Evolutionary conservation across 108 stramenopile species (phyloP).

Genomic region (Skeletonema costatum): DNA sequence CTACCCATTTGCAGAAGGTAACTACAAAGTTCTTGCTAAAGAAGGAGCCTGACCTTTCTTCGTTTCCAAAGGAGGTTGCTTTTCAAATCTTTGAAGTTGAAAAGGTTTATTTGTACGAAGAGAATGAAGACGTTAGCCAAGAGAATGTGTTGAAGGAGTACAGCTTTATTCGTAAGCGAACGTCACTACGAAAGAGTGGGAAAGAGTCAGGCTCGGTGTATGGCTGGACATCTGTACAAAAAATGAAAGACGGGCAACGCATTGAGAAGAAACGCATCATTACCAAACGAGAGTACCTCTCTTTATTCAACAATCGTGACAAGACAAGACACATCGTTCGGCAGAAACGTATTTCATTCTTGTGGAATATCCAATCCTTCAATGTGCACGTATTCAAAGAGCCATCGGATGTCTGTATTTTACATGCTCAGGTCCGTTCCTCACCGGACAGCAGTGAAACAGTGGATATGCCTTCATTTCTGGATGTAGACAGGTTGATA

Average conservation of each 20-base stretch:
- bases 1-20: slow-evolving; percentile 62
- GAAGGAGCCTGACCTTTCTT: slow-evolving; percentile 46
- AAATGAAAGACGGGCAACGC: slow-evolving; percentile 53
- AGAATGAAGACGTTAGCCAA: slow-evolving; percentile 19
- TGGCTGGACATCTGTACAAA: slow-evolving; percentile 75
- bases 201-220: slow-evolving; percentile 57
- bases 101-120: slow-evolving; percentile 58
- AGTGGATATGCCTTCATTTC: slow-evolving; percentile 74
- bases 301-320: slow-evolving; percentile 66
- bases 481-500: slow-evolving; percentile 58
- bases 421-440: slow-evolving; percentile 70
- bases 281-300: slow-evolving; percentile 71
- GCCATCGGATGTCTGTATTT: slow-evolving; percentile 69
- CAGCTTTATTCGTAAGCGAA: slow-evolving; percentile 80
- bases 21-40: slow-evolving; percentile 75
- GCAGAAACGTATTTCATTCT: slow-evolving; percentile 78
- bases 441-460: slow-evolving; percentile 42
- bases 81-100: slow-evolving; percentile 82
- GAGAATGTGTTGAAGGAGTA: slow-evolving; percentile 55
- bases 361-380: slow-evolving; percentile 79
- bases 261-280: slow-evolving; percentile 87
- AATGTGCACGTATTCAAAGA: slow-evolving; percentile 71
- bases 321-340: slow-evolving; percentile 65
- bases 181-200: slow-evolving; percentile 44
- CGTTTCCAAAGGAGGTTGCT: slow-evolving; percentile 65